phyloP scores from a whole-genome alignment of 257 asterid species.

The Rubia yunnanensis region DNA sequence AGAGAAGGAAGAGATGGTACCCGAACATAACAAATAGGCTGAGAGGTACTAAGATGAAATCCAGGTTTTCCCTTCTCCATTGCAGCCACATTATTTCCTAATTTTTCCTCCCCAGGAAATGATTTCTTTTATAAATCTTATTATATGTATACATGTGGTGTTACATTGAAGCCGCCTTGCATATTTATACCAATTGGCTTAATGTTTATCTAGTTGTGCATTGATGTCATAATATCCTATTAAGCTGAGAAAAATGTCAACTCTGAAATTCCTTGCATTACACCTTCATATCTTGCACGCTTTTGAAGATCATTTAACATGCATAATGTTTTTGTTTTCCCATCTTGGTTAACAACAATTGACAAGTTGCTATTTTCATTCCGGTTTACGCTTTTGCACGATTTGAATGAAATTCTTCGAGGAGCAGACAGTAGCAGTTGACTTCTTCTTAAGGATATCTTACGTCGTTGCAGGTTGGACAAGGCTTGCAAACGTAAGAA shows the following conservation, averaged over 20 bases:
- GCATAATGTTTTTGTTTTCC: neutral
- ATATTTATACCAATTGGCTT: neutral
- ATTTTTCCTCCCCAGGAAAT: neutral
- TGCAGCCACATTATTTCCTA: slow-evolving; percentile 20
- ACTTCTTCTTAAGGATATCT: neutral
- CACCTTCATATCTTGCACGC: neutral
- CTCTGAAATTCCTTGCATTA: neutral
- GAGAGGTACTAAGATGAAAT: slow-evolving; percentile 38
- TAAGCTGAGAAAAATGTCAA: neutral
- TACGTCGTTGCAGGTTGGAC: neutral
- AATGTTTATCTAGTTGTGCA: neutral
- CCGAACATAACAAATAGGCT: slow-evolving; percentile 49
- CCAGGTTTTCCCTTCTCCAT: slow-evolving; percentile 51
- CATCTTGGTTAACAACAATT: neutral
- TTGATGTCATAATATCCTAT: slow-evolving; percentile 1
- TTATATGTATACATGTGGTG: neutral
- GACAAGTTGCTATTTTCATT: neutral
- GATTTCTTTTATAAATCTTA: neutral
- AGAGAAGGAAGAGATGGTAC: slow-evolving; percentile 49
- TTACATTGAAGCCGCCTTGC: neutral
- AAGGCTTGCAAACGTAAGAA: neutral
- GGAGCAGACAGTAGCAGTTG: neutral
- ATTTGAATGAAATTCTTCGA: neutral
- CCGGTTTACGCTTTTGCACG: neutral
- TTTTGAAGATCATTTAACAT: neutral